Evolutionary conservation across 192 early-diverging fungal species (phyloP).

Genomic region (Coemansia brasiliensis): DNA sequence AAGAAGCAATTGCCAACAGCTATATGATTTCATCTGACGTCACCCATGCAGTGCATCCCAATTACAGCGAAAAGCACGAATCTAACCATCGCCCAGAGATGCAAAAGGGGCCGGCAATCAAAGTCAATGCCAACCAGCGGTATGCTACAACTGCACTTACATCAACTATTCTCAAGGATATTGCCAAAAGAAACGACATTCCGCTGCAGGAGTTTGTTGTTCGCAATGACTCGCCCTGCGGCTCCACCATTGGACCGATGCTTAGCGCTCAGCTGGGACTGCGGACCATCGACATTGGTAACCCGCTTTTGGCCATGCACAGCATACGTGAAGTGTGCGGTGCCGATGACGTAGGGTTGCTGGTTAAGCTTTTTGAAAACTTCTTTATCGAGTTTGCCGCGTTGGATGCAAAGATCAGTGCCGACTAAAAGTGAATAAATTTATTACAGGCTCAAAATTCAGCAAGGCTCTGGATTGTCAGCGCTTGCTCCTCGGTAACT

Average conservation of each 20-base stretch:
- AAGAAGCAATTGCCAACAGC: conserved; percentile 81
- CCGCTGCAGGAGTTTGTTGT: conserved; percentile 90
- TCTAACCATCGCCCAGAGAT: conserved; percentile 87
- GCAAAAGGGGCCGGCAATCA: conserved; percentile 94
- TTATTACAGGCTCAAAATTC: background rate
- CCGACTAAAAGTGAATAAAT: conserved; percentile 39
- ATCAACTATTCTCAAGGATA: conserved; percentile 69
- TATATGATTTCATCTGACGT: conserved; percentile 90
- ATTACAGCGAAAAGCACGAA: conserved; percentile 92
- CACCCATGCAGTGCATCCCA: conserved; percentile 90
- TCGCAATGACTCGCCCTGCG: conserved; percentile 92
- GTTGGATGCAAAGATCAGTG: conserved; percentile 50
- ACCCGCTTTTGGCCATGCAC: conserved; percentile 96
- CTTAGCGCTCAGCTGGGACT: conserved; percentile 89
- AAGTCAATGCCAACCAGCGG: conserved; percentile 95
- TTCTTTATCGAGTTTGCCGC: conserved; percentile 57
- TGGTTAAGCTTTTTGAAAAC: conserved; percentile 78
- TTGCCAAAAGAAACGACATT: conserved; percentile 74
- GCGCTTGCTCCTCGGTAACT: conserved; percentile 50
- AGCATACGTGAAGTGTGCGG: conserved; percentile 92
- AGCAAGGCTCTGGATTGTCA: conserved; percentile 30
- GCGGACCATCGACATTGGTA: conserved; percentile 95
- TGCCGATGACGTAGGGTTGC: conserved; percentile 79
- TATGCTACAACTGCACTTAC: conserved; percentile 79
- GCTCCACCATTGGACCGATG: conserved; percentile 98